Evolutionary conservation across 805 yeast genomes (phyloP).

Genomic region (Candida insectorum): DNA sequence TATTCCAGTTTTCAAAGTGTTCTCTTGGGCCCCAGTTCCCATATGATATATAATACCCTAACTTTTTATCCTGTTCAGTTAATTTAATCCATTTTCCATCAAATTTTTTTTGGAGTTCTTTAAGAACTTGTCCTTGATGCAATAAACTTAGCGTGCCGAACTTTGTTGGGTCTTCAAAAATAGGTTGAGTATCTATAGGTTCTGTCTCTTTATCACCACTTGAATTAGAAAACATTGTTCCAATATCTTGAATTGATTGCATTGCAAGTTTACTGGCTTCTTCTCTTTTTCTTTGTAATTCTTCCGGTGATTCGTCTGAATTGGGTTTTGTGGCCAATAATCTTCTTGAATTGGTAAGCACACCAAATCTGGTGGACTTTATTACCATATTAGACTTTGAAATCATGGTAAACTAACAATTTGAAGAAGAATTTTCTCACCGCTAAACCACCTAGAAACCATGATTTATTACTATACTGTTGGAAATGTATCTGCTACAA

Average conservation of each 20-base stretch:
- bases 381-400: no score
- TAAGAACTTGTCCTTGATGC: slow-evolving; percentile 56
- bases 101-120: slow-evolving; percentile 47
- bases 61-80: slow-evolving; percentile 46
- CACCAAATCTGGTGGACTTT: no score
- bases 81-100: slow-evolving; percentile 56
- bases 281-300: slow-evolving; percentile 14
- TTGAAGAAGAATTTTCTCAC: no score
- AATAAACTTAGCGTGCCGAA: slow-evolving; percentile 36
- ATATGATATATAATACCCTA: slow-evolving; percentile 60
- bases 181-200: slow-evolving; percentile 45
- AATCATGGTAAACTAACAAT: no score
- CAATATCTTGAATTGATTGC: slow-evolving; percentile 39
- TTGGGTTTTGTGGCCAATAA: no score
- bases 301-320: slow-evolving; percentile 11
- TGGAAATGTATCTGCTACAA: no score
- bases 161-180: slow-evolving; percentile 35
- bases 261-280: slow-evolving; percentile 39
- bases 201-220: slow-evolving; percentile 41
- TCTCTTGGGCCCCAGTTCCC: slow-evolving; percentile 73
- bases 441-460: no score
- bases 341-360: no score
- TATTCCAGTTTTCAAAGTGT: slow-evolving; percentile 45
- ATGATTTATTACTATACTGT: no score
- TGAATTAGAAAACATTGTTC: slow-evolving; percentile 29